Base-by-base conservation (phyloP, 768 basidiomycete genomes). In the Nevesoporus exiguus region DNA sequence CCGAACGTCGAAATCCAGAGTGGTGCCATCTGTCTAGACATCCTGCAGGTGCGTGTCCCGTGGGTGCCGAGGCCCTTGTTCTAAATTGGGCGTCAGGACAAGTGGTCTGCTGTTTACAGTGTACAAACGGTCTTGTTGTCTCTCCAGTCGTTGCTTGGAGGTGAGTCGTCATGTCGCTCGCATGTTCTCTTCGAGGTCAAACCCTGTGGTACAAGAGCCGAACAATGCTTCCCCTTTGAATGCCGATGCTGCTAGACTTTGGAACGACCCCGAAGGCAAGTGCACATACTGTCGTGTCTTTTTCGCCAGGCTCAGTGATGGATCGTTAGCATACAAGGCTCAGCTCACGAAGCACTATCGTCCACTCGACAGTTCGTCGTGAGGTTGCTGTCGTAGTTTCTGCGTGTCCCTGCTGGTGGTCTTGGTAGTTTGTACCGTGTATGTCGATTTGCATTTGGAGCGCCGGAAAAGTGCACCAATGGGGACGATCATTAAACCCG, bases 181-280 rank as follows among this genome's bases (percentile, higher is more conserved):
- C n/a, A 17, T n/a, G 36, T 15, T 47, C 19, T 52, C 33, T 25
- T 29, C 13, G 17, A 49, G 39, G 49, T 19, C 51, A 27, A 54
- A 36, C 1, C 33, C 21, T 49, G 39, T 37, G 52, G 27, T 45
- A 31, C 62, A 14, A 92, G 93, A 96, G 71, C 93, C 93, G 25
- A 95, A 96, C 77, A 95, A 94, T 67, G 88, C 87, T 15, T 94
- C 92, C 7, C 93, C 93, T 7, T 73, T 96, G 54, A 95, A 95
- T 67, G 76, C 85, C 7, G 93, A 95, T 60, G 93, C 93, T 2
- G 89, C 93, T 4, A 77, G 79, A 17, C 73, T 93, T 21, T 96
- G 93, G 93, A 79, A 76, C 57, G 77, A 79, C 34, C 79, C 83
- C n/a, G 81, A 81, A 57, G 82, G 88, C 85, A 65, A 39, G 78